Conservation (phyloP, 176 grass and related monocot species). For the Saccharum officinarum region DNA sequence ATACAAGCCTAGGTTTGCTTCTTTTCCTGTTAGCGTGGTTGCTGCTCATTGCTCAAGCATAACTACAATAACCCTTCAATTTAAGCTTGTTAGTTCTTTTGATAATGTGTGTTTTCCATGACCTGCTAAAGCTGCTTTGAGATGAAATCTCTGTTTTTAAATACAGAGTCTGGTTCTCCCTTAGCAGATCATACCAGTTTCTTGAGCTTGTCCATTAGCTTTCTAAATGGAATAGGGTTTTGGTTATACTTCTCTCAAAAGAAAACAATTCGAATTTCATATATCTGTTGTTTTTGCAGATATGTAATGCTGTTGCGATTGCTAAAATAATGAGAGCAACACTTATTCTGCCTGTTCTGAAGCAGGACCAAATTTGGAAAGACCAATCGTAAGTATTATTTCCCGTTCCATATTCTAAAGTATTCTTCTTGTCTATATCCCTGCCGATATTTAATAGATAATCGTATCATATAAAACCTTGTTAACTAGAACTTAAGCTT, state of each 20-base stretch:
- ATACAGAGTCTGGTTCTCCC: background rate
- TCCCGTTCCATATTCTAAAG: constrained; percentile 12
- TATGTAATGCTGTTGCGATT: constrained; percentile 81
- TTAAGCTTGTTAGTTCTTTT: background rate
- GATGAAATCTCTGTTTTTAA: background rate
- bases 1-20: background rate
- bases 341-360: constrained; percentile 80
- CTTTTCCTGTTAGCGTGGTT: background rate
- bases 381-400: constrained; percentile 56
- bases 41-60: background rate
- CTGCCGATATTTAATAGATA: background rate
- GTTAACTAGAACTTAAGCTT: background rate
- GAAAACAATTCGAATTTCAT: background rate
- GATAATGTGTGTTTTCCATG: background rate
- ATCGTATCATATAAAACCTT: background rate
- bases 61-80: background rate
- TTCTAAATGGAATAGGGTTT: constrained; percentile 24
- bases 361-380: constrained; percentile 94
- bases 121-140: background rate
- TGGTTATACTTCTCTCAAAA: background rate
- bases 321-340: constrained; percentile 81
- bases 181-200: background rate
- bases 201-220: background rate
- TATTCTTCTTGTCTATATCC: background rate
- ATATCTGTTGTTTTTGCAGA: constrained; percentile 33